Evolutionary conservation across 1,284 basidiomycete genomes (phyloP).

Genomic region (Ganoderma resinaceum): DNA sequence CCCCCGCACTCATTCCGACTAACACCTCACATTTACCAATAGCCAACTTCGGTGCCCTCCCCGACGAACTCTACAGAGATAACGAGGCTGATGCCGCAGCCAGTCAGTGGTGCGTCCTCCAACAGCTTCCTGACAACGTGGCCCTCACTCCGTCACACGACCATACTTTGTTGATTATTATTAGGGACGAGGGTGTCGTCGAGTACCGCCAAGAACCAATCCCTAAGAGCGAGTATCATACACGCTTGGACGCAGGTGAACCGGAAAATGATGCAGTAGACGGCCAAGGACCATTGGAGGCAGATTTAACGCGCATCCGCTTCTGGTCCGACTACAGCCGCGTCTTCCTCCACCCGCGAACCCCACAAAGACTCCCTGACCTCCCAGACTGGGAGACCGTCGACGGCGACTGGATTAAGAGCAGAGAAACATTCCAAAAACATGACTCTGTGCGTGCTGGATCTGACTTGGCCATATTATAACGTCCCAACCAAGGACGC

Average conservation of each 20-base stretch:
- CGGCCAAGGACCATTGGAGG: slow-evolving; percentile 15
- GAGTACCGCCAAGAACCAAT: slow-evolving; percentile 62
- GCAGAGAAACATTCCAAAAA: slow-evolving; percentile 56
- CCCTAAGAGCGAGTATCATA: slow-evolving; percentile 62
- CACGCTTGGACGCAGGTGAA: slow-evolving; percentile 38
- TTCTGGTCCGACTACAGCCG: slow-evolving; percentile 85
- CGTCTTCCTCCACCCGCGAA: slow-evolving; percentile 69
- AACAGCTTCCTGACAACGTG: slow-evolving; percentile 35
- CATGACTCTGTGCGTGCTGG: slow-evolving; percentile 57
- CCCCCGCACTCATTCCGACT: background rate
- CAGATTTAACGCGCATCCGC: slow-evolving; percentile 48
- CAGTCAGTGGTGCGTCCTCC: slow-evolving; percentile 26
- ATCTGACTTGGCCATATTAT: background rate
- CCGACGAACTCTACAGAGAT: slow-evolving; percentile 49
- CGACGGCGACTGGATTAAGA: slow-evolving; percentile 63
- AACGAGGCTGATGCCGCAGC: slow-evolving; percentile 37
- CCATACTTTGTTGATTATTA: slow-evolving; percentile 22
- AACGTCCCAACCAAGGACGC: background rate
- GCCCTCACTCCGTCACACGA: background rate
- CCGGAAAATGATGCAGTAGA: slow-evolving; percentile 33
- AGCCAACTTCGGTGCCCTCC: slow-evolving; percentile 73
- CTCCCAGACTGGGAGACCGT: slow-evolving; percentile 56
- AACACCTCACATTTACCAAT: slow-evolving; percentile 11
- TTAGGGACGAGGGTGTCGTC: slow-evolving; percentile 59
- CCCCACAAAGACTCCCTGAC: slow-evolving; percentile 69